Evolutionary conservation across 805 yeast genomes (phyloP).

Genomic region (Saturnispora ahearnii): DNA sequence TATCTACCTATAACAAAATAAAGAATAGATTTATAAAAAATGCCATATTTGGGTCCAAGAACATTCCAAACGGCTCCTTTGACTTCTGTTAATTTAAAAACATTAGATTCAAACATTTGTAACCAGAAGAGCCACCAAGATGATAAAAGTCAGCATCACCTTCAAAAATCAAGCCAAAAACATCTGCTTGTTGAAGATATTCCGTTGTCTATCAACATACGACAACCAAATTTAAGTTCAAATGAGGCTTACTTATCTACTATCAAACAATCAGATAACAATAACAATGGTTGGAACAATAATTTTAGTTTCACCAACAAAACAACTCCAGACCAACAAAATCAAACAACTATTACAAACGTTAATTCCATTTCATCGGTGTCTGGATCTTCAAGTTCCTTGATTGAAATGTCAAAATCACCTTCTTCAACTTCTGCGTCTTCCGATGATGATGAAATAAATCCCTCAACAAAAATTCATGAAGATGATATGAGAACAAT

Average conservation of each 20-base stretch:
- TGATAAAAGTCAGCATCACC: not conserved
- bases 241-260: not conserved
- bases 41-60: conserved; percentile 31
- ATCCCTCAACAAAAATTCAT: conserved; percentile 1
- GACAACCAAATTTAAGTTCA: not conserved
- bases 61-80: conserved; percentile 29
- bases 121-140: too few species aligned
- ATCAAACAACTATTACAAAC: not conserved
- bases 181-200: not conserved
- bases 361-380: not conserved
- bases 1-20: too few species aligned
- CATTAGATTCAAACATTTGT: conserved; percentile 14
- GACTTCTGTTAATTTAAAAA: conserved; percentile 26
- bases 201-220: not conserved
- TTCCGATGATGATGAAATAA: conserved; percentile 13
- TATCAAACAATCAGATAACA: not conserved
- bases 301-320: not conserved
- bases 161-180: not conserved
- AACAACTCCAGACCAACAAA: not conserved
- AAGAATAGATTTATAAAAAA: conserved; percentile 3
- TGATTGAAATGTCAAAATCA: conserved; percentile 17
- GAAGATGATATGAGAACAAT: not conserved
- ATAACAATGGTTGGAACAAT: not conserved
- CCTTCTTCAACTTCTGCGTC: conserved; percentile 21
- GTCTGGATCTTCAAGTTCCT: not conserved